Percentiles rank a stretch among this genome's conserved stretches.
Evolutionary conservation across 331 rosid species (phyloP).

Genomic region (Quercus lobata): DNA sequence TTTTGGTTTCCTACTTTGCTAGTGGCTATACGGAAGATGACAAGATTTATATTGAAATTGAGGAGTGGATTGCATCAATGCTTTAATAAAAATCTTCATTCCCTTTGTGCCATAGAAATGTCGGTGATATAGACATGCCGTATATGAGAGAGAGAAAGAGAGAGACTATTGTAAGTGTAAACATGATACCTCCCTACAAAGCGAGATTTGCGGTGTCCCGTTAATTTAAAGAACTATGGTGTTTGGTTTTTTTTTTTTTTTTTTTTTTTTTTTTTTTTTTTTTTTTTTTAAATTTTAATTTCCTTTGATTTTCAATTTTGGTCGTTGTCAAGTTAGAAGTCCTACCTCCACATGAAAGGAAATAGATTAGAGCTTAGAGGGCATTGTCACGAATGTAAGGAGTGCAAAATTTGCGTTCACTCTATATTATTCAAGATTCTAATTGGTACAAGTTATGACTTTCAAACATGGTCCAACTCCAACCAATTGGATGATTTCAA

Average conservation of each 20-base stretch:
- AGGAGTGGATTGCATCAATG: no score
- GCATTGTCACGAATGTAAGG: background rate
- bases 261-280: no score
- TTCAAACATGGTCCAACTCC: background rate
- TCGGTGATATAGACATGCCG: no score
- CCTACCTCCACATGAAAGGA: background rate
- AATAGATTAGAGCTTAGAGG: background rate
- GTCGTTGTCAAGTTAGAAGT: background rate
- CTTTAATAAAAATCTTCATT: no score
- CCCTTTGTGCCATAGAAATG: no score
- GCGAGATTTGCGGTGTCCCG: background rate
- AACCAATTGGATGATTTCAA: background rate
- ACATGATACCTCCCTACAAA: background rate
- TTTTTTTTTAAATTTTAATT: background rate
- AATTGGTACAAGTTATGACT: background rate
- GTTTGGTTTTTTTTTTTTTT: background rate
- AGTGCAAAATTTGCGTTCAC: background rate
- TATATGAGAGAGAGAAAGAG: no score
- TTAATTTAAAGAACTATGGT: background rate
- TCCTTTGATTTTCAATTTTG: background rate
- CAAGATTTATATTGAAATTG: no score
- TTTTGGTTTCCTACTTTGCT: no score
- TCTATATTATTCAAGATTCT: background rate
- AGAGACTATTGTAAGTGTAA: no score
- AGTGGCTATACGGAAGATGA: no score